phyloP scores from a whole-genome alignment of 1,284 basidiomycete species.

The Apiotrichum montevideense region DNA sequence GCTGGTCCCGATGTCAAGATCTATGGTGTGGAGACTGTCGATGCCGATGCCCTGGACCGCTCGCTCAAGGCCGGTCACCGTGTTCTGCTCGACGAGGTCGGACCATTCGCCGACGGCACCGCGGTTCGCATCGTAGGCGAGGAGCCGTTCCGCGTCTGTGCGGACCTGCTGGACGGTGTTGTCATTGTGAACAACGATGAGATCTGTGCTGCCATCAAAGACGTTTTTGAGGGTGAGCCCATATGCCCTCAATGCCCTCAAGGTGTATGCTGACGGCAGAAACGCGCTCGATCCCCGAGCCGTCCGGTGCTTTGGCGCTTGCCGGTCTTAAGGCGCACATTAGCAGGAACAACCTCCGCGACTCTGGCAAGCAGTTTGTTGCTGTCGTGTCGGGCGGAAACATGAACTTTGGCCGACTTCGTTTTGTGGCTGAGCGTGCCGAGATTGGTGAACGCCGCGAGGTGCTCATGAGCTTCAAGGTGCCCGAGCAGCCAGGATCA shows the following conservation, averaged over 20 bases:
- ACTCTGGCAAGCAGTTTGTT: conserved; percentile 79
- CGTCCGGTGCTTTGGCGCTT: conserved; percentile 88
- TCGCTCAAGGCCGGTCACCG: conserved; percentile 72
- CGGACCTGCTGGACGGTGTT: conserved; percentile 75
- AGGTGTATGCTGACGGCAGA: conserved; percentile 52
- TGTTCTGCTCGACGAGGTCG: conserved; percentile 80
- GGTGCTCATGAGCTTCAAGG: conserved; percentile 83
- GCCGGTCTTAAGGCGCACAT: conserved; percentile 92
- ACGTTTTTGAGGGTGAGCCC: conserved; percentile 83
- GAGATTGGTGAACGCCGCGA: conserved; percentile 94
- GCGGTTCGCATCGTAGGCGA: conserved; percentile 95
- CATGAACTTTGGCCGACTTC: conserved; percentile 95
- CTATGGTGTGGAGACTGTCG: conserved; percentile 88
- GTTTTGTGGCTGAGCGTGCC: conserved; percentile 96
- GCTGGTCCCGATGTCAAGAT: conserved; percentile 78
- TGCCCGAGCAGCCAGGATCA: conserved; percentile 89
- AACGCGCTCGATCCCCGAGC: conserved; percentile 90
- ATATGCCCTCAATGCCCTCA: conserved; percentile 10
- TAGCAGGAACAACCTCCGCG: conserved; percentile 68
- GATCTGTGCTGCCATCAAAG: conserved; percentile 97
- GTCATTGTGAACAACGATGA: conserved; percentile 90
- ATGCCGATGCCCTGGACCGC: conserved; percentile 86
- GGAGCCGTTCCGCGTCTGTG: conserved; percentile 89
- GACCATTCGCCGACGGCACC: conserved; percentile 97
- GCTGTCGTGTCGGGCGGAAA: conserved; percentile 93